Base-by-base conservation (phyloP, 441 rosid genomes). In the Erysimum cheiri region DNA sequence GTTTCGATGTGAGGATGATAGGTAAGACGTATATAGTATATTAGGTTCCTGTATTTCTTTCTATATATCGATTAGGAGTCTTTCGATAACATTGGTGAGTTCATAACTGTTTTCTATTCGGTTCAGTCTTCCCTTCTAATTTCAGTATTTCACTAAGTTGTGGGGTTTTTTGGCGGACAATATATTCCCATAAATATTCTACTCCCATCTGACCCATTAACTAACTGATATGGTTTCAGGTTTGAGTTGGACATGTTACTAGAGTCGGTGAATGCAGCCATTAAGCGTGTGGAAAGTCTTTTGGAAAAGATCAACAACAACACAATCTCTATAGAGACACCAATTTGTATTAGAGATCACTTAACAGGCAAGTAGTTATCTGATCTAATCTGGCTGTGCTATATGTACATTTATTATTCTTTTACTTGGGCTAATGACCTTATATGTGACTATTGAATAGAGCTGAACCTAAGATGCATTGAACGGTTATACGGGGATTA, bases 1-100 rank as follows among this genome's bases (percentile, higher is more conserved):
- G 69, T 96, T 96, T 78, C 89, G 91, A 47, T 96, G 99, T 69
- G 99, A 96, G 82, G 99, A 96, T 78, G 98, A 93, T 84, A 91
- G 99, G 99, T 95, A 75, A 63, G 78, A 68, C 61, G 0, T 66
- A 4, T 47, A 19, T 60, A 61, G 55, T 44, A 47, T 60, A 36
- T 57, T 50, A 37, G 28, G 55, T 22, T 59, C 44, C 5, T 52
- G 4, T 59, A 52, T 71, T 60, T 76, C 35, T 52, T 14, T 44
- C 32, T 53, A 44, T 46, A 44, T 70, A 3, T 36, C 17, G 19
- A 52, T 58, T 64, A 68, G 12, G 71, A 56, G 9, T 61, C 46
- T 41, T 57, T 13, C 12, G 5, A 2, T 58, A 15, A 17, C 29
- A 56, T 70, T 43, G 32, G 35, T 59, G 56, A 49, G 63, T 58